Percentiles rank a stretch among this genome's conserved stretches.
phyloP scores from a whole-genome alignment of 805 yeast genomes.

The Millerago galiae region DNA sequence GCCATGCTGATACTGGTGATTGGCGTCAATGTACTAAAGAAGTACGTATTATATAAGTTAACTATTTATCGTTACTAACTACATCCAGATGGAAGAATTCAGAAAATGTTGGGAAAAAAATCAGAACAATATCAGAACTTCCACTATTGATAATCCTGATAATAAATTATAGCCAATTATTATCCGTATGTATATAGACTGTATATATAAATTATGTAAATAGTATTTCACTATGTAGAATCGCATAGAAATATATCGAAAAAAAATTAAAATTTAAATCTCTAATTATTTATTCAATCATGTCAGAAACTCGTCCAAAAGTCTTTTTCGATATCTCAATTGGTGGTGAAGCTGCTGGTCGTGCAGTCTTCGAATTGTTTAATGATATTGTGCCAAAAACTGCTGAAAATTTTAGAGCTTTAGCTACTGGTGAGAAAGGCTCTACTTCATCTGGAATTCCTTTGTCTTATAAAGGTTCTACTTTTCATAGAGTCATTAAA shows the following conservation, averaged over 20 bases:
- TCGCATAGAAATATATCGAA: neutral
- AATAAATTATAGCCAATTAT: neutral
- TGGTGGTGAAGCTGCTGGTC: slow-evolving; percentile 63
- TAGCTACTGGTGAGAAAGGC: slow-evolving; percentile 88
- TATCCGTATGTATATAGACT: neutral
- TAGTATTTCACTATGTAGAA: neutral
- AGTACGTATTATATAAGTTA: slow-evolving; percentile 40
- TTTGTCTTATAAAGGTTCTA: slow-evolving; percentile 71
- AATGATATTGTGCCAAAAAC: slow-evolving; percentile 78
- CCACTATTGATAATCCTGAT: slow-evolving; percentile 26
- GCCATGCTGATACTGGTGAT: slow-evolving; percentile 77
- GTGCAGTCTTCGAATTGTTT: slow-evolving; percentile 71
- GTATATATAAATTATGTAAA: neutral
- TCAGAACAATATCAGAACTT: slow-evolving; percentile 33
- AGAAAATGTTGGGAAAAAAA: slow-evolving; percentile 36
- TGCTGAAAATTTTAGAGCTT: slow-evolving; percentile 81
- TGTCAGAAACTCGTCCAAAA: slow-evolving; percentile 34
- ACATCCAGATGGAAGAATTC: slow-evolving; percentile 33
- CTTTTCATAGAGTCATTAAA: slow-evolving; percentile 89
- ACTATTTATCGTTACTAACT: no score
- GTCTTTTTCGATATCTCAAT: slow-evolving; percentile 76
- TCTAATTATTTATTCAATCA: neutral
- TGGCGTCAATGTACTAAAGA: slow-evolving; percentile 72
- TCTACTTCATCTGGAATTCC: slow-evolving; percentile 54
- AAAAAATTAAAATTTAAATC: neutral